These are phyloP conservation scores for Trametes cingulata DNA, from an alignment of 768 basidiomycete species.

Conservation along the genomic window DNA sequence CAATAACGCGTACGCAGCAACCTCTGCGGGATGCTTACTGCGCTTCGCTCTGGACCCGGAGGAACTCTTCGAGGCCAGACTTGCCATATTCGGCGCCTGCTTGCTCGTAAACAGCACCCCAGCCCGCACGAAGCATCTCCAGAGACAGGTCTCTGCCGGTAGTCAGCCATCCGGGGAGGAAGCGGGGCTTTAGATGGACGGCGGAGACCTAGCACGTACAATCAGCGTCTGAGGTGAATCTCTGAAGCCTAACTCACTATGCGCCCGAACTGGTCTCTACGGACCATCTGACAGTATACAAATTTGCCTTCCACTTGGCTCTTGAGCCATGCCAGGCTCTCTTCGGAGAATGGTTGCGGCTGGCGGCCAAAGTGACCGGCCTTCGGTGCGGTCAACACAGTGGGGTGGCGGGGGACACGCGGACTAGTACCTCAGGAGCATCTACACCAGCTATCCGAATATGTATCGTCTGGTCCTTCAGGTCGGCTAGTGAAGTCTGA, in stretches of 20 bases:
- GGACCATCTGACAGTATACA: constrained; percentile 70
- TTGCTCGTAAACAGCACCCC: constrained; percentile 75
- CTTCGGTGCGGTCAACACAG: constrained; percentile 37
- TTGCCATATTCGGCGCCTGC: constrained; percentile 79
- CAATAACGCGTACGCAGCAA: background rate
- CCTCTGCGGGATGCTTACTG: constrained; percentile 15
- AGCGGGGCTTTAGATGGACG: constrained; percentile 52
- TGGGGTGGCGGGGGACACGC: background rate
- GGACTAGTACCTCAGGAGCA: constrained; percentile 75
- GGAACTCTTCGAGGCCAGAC: constrained; percentile 62
- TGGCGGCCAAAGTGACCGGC: constrained; percentile 83
- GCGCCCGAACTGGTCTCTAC: constrained; percentile 82
- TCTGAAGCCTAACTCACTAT: constrained; percentile 53
- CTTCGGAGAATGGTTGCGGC: constrained; percentile 71
- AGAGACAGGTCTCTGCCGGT: constrained; percentile 53
- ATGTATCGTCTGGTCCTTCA: constrained; percentile 81
- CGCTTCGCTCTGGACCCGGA: constrained; percentile 51
- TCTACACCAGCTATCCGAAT: constrained; percentile 90
- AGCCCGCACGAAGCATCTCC: constrained; percentile 81
- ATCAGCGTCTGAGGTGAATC: background rate
- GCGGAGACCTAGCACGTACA: constrained; percentile 57
- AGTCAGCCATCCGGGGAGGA: constrained; percentile 53
- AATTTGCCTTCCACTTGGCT: constrained; percentile 53
- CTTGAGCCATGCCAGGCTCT: constrained; percentile 75
- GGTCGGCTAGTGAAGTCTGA: constrained; percentile 42